Base-by-base conservation (phyloP, 192 early-diverging fungal species). In the Linnemannia hyalina region DNA sequence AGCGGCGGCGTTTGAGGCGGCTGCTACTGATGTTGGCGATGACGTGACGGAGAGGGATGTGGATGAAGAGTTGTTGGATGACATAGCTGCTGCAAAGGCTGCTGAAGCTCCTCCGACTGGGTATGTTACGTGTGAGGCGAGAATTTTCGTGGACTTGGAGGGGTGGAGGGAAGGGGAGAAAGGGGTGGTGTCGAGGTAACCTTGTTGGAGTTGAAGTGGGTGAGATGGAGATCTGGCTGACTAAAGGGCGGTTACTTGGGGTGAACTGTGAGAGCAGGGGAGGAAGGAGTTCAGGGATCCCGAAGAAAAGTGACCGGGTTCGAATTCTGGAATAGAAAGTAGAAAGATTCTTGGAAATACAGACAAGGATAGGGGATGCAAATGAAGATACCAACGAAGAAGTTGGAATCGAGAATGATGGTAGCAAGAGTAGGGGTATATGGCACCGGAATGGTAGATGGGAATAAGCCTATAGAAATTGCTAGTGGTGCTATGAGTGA, bases 211-310 rank as follows among this genome's bases (percentile, higher is more conserved):
- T 20, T 42, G 15, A 52, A 22, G 49, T 22, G 20, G 49, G 3
- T 20, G 18, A 52, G 20, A 20, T 52, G 18, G 44, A 15, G 20
- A 29, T 22, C 29, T 49, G 68, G 47, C 23, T 29, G 60, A 63
- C 60, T 32, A 65, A 65, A 54, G 47, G 63, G 68, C 74, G 78
- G 83, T 85, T 85, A 85, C 74, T 85, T 85, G 78, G 78, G 70
- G 69, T 68, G 57, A 52, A 80, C 80, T 49, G 42, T 15, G 46
- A 18, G 55, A 26, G 36, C 20, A 46, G 70, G 52, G 10, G 49
- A 23, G 8, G n/a, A 70, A 55, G 77, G 44, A 20, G 68, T 22
- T 69, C 68, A 40, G 38, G 68, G 55, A 57, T 26, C 55, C 55
- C 7, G 8, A 57, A 40, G 16, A 7, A 69, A 16, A 35, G 35